These are phyloP conservation scores for Chloris gayana DNA, from an alignment of 176 grass and related monocot species.

Conservation along the genomic window DNA sequence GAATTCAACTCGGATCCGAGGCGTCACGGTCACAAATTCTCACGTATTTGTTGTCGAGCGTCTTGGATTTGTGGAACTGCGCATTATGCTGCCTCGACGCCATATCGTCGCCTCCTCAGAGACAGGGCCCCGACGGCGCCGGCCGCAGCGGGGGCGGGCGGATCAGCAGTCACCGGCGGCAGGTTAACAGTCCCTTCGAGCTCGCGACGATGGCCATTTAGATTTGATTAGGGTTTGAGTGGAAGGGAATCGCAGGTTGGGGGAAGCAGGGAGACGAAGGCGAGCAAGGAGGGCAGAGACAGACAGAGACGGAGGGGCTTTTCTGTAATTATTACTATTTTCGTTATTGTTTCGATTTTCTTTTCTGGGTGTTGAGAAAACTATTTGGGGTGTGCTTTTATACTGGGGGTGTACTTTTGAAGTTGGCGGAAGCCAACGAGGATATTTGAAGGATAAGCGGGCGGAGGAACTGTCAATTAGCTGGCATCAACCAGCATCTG, in stretches of 20 bases:
- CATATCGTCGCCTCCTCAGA: slow-evolving; percentile 46
- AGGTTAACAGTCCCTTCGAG: background rate
- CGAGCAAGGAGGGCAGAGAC: background rate
- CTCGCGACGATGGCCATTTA: slow-evolving; percentile 37
- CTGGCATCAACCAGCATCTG: background rate
- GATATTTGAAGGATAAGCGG: slow-evolving; percentile 33
- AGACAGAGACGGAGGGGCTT: slow-evolving; percentile 12
- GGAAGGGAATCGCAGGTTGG: slow-evolving; percentile 40
- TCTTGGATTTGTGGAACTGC: slow-evolving; percentile 91
- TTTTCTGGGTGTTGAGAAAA: slow-evolving; percentile 19
- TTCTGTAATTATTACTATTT: slow-evolving; percentile 23
- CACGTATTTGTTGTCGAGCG: slow-evolving; percentile 98
- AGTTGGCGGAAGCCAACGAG: slow-evolving; percentile 50
- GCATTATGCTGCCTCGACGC: slow-evolving; percentile 64
- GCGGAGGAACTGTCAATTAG: no score
- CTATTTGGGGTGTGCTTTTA: slow-evolving; percentile 33
- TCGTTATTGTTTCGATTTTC: background rate
- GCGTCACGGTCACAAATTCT: slow-evolving; percentile 22
- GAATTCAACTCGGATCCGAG: slow-evolving; percentile 41
- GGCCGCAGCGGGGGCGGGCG: background rate
- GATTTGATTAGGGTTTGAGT: slow-evolving; percentile 48
- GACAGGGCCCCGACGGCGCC: slow-evolving; percentile 33
- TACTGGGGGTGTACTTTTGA: slow-evolving; percentile 15
- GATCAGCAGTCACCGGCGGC: slow-evolving; percentile 29
- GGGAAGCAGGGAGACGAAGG: slow-evolving; percentile 41